Conservation (phyloP, 2,329 filamentous ascomycete genomes). For the Monilinia aucupariae region DNA sequence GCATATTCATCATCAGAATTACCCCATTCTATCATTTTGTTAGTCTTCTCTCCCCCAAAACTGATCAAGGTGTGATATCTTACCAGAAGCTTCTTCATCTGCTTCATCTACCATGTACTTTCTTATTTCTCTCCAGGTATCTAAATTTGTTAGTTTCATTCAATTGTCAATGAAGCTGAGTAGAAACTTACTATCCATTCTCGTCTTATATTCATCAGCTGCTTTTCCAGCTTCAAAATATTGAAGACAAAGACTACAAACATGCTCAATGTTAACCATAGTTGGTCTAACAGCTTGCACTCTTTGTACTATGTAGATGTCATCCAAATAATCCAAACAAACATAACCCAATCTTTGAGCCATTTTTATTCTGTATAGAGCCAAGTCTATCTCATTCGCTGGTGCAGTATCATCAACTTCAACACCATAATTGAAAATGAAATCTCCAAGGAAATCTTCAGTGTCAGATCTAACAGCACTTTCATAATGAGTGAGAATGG, state of each 20-base stretch:
- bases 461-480: conserved; percentile 41
- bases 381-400: conserved; percentile 18
- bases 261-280: conserved; percentile 27
- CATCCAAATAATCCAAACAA: conserved; percentile 33
- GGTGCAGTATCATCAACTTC: conserved; percentile 20
- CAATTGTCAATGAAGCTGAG: not conserved
- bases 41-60: not conserved
- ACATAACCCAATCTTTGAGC: conserved; percentile 28
- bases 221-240: conserved; percentile 25
- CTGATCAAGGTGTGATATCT: conserved; percentile 4
- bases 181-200: conserved; percentile 24
- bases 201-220: conserved; percentile 21
- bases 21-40: conserved; percentile 32
- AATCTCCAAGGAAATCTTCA: conserved; percentile 27
- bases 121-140: conserved; percentile 29
- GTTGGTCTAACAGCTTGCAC: conserved; percentile 29
- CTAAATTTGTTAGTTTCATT: conserved; percentile 17
- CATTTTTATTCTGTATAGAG: not conserved
- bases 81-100: conserved; percentile 39
- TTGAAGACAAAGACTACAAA: conserved; percentile 26
- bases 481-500: conserved; percentile 47
- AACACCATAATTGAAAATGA: conserved; percentile 22
- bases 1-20: conserved; percentile 36
- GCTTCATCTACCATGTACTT: conserved; percentile 36
- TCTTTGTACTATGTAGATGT: conserved; percentile 29